Conservation (phyloP, 768 basidiomycete genomes). For the Tylopilus vinaceipallidus region DNA sequence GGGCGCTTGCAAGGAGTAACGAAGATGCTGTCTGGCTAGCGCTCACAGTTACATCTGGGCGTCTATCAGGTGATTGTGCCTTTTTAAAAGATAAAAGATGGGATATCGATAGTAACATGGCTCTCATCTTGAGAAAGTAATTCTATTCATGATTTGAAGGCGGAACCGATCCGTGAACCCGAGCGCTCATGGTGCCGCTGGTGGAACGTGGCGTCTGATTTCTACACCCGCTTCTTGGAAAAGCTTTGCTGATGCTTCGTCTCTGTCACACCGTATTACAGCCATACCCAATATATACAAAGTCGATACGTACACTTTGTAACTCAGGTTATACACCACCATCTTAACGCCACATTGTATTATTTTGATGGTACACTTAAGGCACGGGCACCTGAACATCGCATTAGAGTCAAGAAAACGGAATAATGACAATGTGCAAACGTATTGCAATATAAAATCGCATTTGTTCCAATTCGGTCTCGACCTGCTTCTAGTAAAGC, state of each 20-base stretch:
- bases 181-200: constrained; percentile 21
- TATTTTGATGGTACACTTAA: constrained; percentile 96
- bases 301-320: constrained; percentile 76
- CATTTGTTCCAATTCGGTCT: constrained; percentile 78
- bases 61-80: constrained; percentile 38
- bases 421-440: constrained; percentile 38
- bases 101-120: constrained; percentile 52
- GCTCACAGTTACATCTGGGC: constrained; percentile 52
- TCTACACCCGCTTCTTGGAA: constrained; percentile 83
- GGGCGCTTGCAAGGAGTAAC: constrained; percentile 57
- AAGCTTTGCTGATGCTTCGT: constrained; percentile 76
- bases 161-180: not conserved
- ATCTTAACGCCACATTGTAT: constrained; percentile 90
- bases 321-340: constrained; percentile 92
- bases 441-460: constrained; percentile 99
- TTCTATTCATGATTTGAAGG: not conserved
- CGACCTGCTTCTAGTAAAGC: constrained; percentile 91
- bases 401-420: not conserved
- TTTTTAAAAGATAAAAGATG: constrained; percentile 60
- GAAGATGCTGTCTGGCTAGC: constrained; percentile 85
- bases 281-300: not conserved
- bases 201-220: constrained; percentile 66
- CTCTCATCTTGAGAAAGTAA: constrained; percentile 32
- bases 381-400: constrained; percentile 82
- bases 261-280: constrained; percentile 42